Base-by-base conservation (phyloP, 2,329 filamentous ascomycete genomes). In the Tolypocladium ovalisporum region DNA sequence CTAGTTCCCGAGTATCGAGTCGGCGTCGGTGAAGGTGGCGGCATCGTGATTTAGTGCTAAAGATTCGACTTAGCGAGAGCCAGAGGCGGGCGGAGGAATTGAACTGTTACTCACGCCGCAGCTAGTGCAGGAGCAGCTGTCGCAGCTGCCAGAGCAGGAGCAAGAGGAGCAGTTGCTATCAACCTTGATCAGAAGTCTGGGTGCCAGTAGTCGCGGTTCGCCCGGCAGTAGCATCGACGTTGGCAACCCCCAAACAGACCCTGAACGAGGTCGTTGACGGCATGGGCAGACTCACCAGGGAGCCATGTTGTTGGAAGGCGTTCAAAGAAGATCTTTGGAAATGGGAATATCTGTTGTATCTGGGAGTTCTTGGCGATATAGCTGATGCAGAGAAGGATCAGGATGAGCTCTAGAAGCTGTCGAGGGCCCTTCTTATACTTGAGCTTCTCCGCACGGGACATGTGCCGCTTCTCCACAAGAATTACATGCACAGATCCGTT, bases 101-200 rank as follows among this genome's bases (percentile, higher is more conserved):
- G 3, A 7, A 10, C 4, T 36, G 34, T 22, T 12, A 53, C 62
- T 47, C 56, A 64, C 62, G 56, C 61, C 57, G 64, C 64, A 66
- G 58, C 54, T 60, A 52, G 40, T 51, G 64, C 64, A 66, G 39
- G 62, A 60, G 60, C 64, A 65, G 51, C 54, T 35, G 55, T 61
- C 40, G 60, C 64, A 65, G 57, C 54, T 49, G 60, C 62, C 61
- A 58, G 64, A 40, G 62, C 64, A 65, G 40, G 57, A 58, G 62
- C 63, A 65, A 29, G 51, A 52, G 36, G 60, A 58, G 61, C 63
- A 65, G 56, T 55, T 52, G 58, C 63, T 65, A 19, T 39, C 22
- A 8, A 22, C 2, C 2, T 34, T 15, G n/a, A 5, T 55, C 35
- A 35, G 36, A 9, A 24, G n/a, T 22, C 19, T 6, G 32, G 37